Base-by-base conservation (phyloP, 179 eudicot species). In the Beta lomatogona region DNA sequence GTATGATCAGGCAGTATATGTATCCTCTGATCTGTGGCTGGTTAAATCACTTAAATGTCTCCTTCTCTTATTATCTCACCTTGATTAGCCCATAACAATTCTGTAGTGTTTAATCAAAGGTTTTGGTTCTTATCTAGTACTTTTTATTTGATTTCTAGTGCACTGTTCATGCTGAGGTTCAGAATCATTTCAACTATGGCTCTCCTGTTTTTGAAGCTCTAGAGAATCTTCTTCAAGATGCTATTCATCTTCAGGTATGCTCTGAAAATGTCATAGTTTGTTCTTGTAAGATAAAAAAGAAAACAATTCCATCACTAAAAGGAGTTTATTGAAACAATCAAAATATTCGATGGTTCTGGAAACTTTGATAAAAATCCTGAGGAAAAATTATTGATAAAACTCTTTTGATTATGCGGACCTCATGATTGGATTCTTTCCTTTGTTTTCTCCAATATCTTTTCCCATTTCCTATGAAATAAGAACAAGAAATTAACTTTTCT, bases 151-250 rank as follows among this genome's bases (percentile, higher is more conserved):
- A 22, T 83, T 86, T 81, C 21, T 83, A 91, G 92, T 94, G 98
- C 85, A 88, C 80, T 82, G 91, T 93, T 68, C 94, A 87, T 73
- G 92, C 92, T 67, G 82, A 85, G 64, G 90, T 88, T 83, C 78
- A 73, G 59, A 75, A 31, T 76, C 87, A 88, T 73, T 80, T 86
- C 71, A 46, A 77, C 67, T 87, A 83, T 73, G 77, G 55, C 75
- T 59, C 77, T 61, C 66, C 81, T 77, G 80, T 81, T 61, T 84
- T 80, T 73, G 64, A 74, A 31, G 64, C 65, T 74, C 57, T 66
- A 1, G 84, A 77, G 80, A 75, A 75, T 77, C 79, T 71, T 89
- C 92, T 93, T 75, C 88, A 91, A 50, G 98, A 94, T 90, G 97
- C 93, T 74, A 28, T 92, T 80, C 85, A 79, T 61, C 90, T 93